phyloP scores from a whole-genome alignment of 2,329 filamentous ascomycete genomes.

The Trichophyton benhamiae region DNA sequence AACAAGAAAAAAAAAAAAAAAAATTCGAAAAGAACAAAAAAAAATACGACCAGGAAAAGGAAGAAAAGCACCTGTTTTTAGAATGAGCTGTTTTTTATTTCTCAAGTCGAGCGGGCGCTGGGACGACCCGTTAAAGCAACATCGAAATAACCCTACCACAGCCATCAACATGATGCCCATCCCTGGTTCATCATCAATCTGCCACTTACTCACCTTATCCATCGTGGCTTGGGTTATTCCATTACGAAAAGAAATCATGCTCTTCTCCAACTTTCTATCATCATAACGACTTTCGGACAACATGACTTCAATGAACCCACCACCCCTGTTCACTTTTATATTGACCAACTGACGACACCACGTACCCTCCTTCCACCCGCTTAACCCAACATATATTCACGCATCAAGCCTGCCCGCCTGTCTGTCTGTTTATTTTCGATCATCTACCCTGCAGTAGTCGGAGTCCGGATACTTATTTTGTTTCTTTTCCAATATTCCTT shows the following conservation, averaged over 20 bases:
- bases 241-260: background rate
- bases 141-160: no score
- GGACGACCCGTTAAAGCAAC: background rate
- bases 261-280: background rate
- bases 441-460: background rate
- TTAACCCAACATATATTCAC: background rate
- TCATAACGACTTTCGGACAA: constrained; percentile 1
- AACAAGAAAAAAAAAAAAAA: background rate
- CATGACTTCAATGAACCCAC: background rate
- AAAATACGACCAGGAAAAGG: background rate
- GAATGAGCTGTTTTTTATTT: background rate
- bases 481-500: background rate
- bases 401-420: background rate
- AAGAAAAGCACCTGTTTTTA: background rate
- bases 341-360: background rate
- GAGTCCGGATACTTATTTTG: background rate
- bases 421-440: background rate
- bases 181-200: background rate
- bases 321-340: background rate
- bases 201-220: background rate
- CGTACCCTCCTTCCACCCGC: background rate
- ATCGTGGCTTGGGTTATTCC: background rate
- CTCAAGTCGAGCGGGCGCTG: background rate
- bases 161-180: background rate
- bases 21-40: background rate